phyloP scores from a whole-genome alignment of 805 yeast genomes.

The Torulaspora delbrueckii region DNA sequence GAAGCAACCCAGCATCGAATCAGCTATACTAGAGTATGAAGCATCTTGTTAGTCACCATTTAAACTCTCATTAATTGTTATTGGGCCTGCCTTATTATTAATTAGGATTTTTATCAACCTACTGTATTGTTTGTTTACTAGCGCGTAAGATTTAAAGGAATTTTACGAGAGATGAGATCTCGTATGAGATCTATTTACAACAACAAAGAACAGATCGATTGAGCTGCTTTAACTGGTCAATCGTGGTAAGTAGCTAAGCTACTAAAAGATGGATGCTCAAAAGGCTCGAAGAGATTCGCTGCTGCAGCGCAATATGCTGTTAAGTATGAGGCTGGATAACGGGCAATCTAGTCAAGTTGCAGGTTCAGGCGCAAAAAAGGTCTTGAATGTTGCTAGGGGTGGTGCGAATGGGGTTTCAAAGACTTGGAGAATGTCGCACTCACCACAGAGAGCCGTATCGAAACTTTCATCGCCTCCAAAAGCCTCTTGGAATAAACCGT shows the following conservation, averaged over 20 bases:
- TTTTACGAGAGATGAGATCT: not conserved
- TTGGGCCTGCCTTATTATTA: not conserved
- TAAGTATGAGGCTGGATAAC: slow-evolving; percentile 23
- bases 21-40: too few relatives aligned
- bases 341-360: slow-evolving; percentile 3
- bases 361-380: slow-evolving; percentile 1
- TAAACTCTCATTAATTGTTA: too few relatives aligned
- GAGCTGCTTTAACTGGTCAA: not conserved
- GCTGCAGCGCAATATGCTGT: slow-evolving; percentile 23
- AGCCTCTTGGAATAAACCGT: not conserved
- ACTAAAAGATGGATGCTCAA: slow-evolving; percentile 7
- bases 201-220: not conserved
- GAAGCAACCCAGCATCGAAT: not conserved
- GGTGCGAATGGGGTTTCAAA: slow-evolving; percentile 1
- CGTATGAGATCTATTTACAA: not conserved
- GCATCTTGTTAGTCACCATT: too few relatives aligned
- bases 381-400: not conserved
- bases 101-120: not conserved
- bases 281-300: slow-evolving; percentile 21
- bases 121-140: not conserved
- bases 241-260: not conserved
- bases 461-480: slow-evolving; percentile 2
- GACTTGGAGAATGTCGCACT: slow-evolving; percentile 19
- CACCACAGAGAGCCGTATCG: slow-evolving; percentile 8
- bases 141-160: not conserved